phyloP scores from a whole-genome alignment of 176 grass and related monocot genomes.

The Juncus effusus region DNA sequence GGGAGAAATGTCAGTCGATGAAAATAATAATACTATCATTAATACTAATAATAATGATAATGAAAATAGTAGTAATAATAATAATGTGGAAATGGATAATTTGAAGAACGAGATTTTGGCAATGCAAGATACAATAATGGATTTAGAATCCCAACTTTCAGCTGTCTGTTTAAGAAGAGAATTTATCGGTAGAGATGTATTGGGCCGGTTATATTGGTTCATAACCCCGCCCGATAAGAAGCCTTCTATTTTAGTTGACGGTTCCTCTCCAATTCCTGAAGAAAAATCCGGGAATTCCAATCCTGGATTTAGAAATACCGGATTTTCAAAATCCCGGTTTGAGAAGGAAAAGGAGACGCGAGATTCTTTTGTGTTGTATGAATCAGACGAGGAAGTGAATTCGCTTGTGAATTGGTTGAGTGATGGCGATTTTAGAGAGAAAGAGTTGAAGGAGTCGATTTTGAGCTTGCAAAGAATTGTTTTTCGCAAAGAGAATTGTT shows the following conservation, averaged over 20 bases:
- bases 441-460: slow-evolving; percentile 78
- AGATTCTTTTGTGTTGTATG: slow-evolving; percentile 58
- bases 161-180: slow-evolving; percentile 80
- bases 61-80: slow-evolving; percentile 41
- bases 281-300: slow-evolving; percentile 44
- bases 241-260: slow-evolving; percentile 74
- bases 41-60: slow-evolving; percentile 35
- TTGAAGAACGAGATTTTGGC: slow-evolving; percentile 62
- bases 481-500: slow-evolving; percentile 34
- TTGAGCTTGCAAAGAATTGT: slow-evolving; percentile 70
- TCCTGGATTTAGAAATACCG: slow-evolving; percentile 34
- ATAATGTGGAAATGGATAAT: slow-evolving; percentile 54
- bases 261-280: slow-evolving; percentile 47
- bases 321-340: slow-evolving; percentile 35
- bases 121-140: slow-evolving; percentile 66
- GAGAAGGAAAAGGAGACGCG: slow-evolving; percentile 50
- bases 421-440: slow-evolving; percentile 69
- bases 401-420: slow-evolving; percentile 72
- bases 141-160: slow-evolving; percentile 60
- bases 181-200: slow-evolving; percentile 80
- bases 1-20: slow-evolving; percentile 24
- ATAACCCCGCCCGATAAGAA: slow-evolving; percentile 66
- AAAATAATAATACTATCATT: slow-evolving; percentile 42
- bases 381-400: slow-evolving; percentile 76
- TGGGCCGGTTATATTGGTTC: slow-evolving; percentile 82